Conservation (phyloP, 202 grass and related monocot species). For the Zizania palustris region DNA sequence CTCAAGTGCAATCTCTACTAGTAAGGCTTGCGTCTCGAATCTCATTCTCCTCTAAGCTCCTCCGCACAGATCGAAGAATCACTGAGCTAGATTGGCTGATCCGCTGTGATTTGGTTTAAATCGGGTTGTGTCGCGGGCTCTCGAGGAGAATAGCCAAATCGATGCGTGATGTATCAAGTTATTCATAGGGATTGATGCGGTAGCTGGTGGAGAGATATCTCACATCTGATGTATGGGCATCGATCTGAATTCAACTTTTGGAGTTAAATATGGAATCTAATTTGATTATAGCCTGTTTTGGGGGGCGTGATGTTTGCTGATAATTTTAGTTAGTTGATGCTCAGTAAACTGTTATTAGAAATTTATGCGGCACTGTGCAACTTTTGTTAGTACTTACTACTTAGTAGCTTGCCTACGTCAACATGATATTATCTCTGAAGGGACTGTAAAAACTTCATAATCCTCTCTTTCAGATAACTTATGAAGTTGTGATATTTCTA, state of each 20-base stretch:
- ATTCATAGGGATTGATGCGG: not conserved
- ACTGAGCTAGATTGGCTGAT: not conserved
- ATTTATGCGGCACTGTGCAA: not conserved
- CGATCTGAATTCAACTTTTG: constrained; percentile 14
- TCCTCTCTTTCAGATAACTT: not conserved
- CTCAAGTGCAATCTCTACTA: constrained; percentile 99
- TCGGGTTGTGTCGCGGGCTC: not conserved
- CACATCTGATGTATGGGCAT: not conserved
- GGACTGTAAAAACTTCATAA: not conserved
- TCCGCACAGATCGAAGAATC: not conserved
- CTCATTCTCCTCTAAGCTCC: not conserved
- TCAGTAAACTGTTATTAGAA: not conserved
- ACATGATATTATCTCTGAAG: not conserved
- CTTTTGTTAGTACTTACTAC: no score
- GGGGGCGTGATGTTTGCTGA: not conserved
- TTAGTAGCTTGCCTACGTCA: not conserved
- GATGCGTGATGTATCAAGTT: not conserved
- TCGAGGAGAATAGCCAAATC: not conserved
- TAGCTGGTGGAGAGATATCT: not conserved
- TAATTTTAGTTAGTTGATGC: not conserved
- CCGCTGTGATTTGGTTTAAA: not conserved
- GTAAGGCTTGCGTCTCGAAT: constrained; percentile 46
- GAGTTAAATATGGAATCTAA: not conserved
- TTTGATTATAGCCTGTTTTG: not conserved
- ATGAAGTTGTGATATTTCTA: not conserved